phyloP scores from a whole-genome alignment of 2,329 filamentous ascomycete genomes.

The Talaromyces atroroseus region DNA sequence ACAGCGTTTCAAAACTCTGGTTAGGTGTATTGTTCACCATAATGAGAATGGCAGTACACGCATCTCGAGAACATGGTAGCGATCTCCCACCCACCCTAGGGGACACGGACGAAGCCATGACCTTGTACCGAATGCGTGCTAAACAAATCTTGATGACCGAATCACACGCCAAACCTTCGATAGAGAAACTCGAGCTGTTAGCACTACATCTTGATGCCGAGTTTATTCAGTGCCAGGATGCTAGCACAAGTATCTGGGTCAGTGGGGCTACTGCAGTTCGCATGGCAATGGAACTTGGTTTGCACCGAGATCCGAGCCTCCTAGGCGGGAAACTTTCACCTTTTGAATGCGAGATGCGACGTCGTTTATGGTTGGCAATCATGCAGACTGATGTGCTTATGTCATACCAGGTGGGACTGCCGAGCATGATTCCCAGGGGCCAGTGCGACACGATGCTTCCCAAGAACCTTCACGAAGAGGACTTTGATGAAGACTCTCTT shows the following conservation, averaged over 20 bases:
- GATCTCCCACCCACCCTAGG: slow-evolving; percentile 53
- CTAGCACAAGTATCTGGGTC: slow-evolving; percentile 51
- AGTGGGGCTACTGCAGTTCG: slow-evolving; percentile 51
- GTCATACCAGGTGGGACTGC: slow-evolving; percentile 58
- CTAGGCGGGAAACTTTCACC: slow-evolving; percentile 48
- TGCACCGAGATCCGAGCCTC: slow-evolving; percentile 53
- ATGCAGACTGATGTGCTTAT: slow-evolving; percentile 55
- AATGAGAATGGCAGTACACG: slow-evolving; percentile 54
- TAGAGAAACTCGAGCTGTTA: slow-evolving; percentile 52
- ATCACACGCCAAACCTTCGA: slow-evolving; percentile 53
- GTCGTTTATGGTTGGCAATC: slow-evolving; percentile 36
- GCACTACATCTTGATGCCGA: slow-evolving; percentile 54
- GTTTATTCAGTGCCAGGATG: slow-evolving; percentile 49
- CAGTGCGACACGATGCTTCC: slow-evolving; percentile 55
- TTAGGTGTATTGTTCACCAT: slow-evolving; percentile 47
- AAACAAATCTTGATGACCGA: slow-evolving; percentile 53
- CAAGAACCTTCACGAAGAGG: slow-evolving; percentile 54
- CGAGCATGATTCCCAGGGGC: slow-evolving; percentile 55
- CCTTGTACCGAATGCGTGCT: slow-evolving; percentile 42
- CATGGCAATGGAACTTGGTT: slow-evolving; percentile 56
- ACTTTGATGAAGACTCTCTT: slow-evolving; percentile 49
- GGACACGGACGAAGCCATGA: slow-evolving; percentile 36
- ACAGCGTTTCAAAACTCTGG: slow-evolving; percentile 50
- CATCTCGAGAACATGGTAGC: slow-evolving; percentile 51
- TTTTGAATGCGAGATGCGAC: slow-evolving; percentile 51